Conservation (phyloP, 495 filamentous ascomycete genomes). For the Neurospora sp. region DNA sequence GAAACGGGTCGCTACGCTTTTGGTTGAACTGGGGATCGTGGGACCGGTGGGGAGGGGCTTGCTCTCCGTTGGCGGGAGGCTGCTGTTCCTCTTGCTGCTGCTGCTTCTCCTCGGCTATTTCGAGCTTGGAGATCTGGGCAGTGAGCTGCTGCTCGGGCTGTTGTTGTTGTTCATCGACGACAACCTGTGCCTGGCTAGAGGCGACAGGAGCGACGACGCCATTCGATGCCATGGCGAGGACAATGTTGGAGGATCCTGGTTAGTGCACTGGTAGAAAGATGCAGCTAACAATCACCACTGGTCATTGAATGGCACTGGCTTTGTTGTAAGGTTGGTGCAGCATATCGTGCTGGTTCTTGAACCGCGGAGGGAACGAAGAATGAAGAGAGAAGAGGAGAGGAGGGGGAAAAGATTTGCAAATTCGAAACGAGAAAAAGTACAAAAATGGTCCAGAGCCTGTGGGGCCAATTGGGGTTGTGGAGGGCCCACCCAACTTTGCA, state of each 20-base stretch:
- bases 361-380: constrained; percentile 5
- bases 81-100: constrained; percentile 4
- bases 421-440: neutral
- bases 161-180: neutral
- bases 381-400: constrained; percentile 3
- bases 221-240: constrained; percentile 13
- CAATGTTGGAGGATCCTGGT: constrained; percentile 2
- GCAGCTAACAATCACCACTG: constrained; percentile 17
- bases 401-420: constrained; percentile 1
- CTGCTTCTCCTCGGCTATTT: constrained; percentile 13
- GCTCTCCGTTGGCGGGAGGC: constrained; percentile 4
- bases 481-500: neutral
- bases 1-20: constrained; percentile 85
- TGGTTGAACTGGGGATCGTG: constrained; percentile 50
- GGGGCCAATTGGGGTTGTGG: neutral
- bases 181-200: neutral
- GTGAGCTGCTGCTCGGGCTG: constrained; percentile 11
- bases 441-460: constrained; percentile 6
- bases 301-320: constrained; percentile 17
- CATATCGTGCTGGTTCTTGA: constrained; percentile 10
- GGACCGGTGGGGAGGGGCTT: constrained; percentile 31
- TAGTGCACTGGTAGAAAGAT: constrained; percentile 8
- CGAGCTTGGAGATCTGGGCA: constrained; percentile 19
- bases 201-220: constrained; percentile 4
- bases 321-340: constrained; percentile 12